A percentile compares a stretch with the other conserved stretches of the same genome.
These are phyloP conservation scores for Penicillium sp. DNA, from an alignment of 2,329 filamentous ascomycete species.

Conservation along the genomic window DNA sequence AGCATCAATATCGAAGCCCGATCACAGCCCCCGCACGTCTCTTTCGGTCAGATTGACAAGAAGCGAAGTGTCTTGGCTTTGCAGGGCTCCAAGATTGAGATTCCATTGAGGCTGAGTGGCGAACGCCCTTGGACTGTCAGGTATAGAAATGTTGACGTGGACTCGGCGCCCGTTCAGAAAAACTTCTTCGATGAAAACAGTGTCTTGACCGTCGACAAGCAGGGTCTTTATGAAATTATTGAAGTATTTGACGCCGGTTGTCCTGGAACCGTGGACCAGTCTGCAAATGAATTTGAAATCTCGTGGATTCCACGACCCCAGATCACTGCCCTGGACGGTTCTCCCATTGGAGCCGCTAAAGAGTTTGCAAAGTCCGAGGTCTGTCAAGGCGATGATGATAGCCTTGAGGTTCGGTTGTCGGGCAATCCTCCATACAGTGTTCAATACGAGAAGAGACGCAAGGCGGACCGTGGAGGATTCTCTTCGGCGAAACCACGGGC, in stretches of 20 bases:
- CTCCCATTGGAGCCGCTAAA: constrained; percentile 50
- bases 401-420: constrained; percentile 74
- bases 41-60: constrained; percentile 82
- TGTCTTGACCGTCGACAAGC: constrained; percentile 60
- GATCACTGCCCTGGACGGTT: constrained; percentile 56
- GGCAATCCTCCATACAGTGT: constrained; percentile 81
- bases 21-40: constrained; percentile 80
- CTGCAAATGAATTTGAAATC: constrained; percentile 73
- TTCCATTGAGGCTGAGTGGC: constrained; percentile 83
- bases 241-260: constrained; percentile 77
- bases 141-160: constrained; percentile 66
- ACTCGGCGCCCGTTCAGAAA: constrained; percentile 51
- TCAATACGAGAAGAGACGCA: constrained; percentile 75
- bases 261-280: constrained; percentile 72
- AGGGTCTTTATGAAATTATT: constrained; percentile 76
- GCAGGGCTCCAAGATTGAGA: constrained; percentile 68
- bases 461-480: constrained; percentile 65
- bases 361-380: constrained; percentile 74
- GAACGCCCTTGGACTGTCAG: constrained; percentile 78
- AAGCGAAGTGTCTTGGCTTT: constrained; percentile 72
- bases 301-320: constrained; percentile 81
- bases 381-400: constrained; percentile 92
- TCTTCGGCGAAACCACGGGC: constrained; percentile 65
- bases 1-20: constrained; percentile 82
- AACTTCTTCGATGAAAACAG: constrained; percentile 61